phyloP scores from a whole-genome alignment of 2,329 filamentous ascomycete species.

The Corniculantispora saksenae region DNA sequence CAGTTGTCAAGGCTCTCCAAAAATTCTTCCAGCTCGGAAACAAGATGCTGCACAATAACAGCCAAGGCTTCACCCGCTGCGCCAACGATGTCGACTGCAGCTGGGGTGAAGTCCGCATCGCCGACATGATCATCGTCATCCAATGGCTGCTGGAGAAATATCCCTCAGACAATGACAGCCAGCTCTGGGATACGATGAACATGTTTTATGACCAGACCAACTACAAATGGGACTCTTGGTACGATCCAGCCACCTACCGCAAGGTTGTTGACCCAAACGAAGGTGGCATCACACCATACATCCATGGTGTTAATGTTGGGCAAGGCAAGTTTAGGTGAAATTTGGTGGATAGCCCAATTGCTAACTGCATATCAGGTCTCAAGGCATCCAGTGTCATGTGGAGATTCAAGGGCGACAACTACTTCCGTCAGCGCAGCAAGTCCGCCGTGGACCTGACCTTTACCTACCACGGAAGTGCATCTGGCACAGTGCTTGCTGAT shows the following conservation, averaged over 20 bases:
- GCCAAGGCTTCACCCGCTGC: constrained; percentile 50
- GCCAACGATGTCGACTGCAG: constrained; percentile 38
- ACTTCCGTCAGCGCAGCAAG: constrained; percentile 36
- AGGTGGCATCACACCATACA: constrained; percentile 31
- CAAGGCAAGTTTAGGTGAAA: constrained; percentile 34
- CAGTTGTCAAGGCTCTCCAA: constrained; percentile 23
- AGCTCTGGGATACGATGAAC: constrained; percentile 44
- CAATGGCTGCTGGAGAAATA: constrained; percentile 44
- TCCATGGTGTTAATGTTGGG: constrained; percentile 46
- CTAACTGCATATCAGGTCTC: constrained; percentile 29
- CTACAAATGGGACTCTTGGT: constrained; percentile 33
- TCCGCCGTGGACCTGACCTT: constrained; percentile 40
- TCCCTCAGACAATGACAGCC: constrained; percentile 25
- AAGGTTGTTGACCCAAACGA: constrained; percentile 24
- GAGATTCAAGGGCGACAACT: constrained; percentile 39
- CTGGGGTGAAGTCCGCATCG: constrained; percentile 37
- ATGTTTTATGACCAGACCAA: constrained; percentile 35
- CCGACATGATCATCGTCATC: constrained; percentile 41
- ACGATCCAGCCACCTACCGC: constrained; percentile 27
- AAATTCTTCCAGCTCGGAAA: constrained; percentile 46
- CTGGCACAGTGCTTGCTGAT: constrained; percentile 45
- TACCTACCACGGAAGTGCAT: constrained; percentile 40
- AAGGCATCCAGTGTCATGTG: constrained; percentile 43
- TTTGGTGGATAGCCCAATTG: not conserved
- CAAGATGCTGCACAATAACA: constrained; percentile 55